Base-by-base conservation (phyloP, 371 early-diverging fungal species). In the Mucor piriformis region DNA sequence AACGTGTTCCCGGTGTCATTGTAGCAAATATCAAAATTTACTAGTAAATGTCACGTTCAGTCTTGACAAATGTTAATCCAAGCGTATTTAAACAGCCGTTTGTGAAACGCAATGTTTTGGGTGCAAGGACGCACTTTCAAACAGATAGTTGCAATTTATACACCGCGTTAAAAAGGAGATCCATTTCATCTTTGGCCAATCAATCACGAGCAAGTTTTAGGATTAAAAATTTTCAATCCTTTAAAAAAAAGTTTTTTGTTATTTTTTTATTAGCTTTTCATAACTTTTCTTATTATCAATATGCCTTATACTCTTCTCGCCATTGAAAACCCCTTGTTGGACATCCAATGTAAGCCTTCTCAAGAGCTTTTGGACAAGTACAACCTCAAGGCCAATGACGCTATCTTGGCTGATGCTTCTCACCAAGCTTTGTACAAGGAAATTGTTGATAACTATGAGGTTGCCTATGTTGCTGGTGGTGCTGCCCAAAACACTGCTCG, bases 251-350 rank as follows among this genome's bases (percentile, higher is more conserved):
- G 20, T 18, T 10, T 34, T 8, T 12, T 32, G 1, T 4, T 13
- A 18, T 46, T 15, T 24, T 44, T 21, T 11, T 24, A 23, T 25
- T 7, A 46, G 13, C 20, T 56, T 24, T 25, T 44, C 44, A 15
- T 35, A 49, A 32, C 13, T 50, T 6, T 54, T 32, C 15, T 32
- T 21, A 27, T 54, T 12, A 10, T 32, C 3, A 24, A 38, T 18
- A 67, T 67, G 67, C 46, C 75, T 64, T 78, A 73, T 60, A 60
- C 67, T 44, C 66, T 78, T 34, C 63, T 81, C 32, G 78, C 67
- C 43, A 90, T 96, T 83, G 96, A 92, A 73, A 98, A 98, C 86
- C 98, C 98, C 52, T 83, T 98, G 66, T 87, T 98, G 70, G 98
- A 98, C 83, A 96, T 98, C 73, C 92, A 90, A 60, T 92, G 92